phyloP scores from a whole-genome alignment of 75 land plant genomes.

The Sequoiadendron giganteum region DNA sequence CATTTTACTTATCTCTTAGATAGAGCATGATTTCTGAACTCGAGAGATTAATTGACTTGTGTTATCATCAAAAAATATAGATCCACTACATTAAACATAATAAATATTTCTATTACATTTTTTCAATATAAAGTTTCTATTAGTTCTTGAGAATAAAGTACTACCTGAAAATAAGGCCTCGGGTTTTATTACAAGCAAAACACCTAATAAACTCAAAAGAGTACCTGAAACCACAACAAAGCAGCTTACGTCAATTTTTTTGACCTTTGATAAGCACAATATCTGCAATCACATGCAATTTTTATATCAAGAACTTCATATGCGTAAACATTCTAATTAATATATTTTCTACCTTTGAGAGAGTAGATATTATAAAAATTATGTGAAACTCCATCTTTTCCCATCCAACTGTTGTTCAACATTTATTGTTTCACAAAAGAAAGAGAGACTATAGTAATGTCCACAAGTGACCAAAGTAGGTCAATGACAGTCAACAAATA shows the following conservation, averaged over 20 bases:
- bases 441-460: no score
- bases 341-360: not conserved
- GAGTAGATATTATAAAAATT: not conserved
- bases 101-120: not conserved
- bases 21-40: not conserved
- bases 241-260: not conserved
- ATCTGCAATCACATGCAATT: not conserved
- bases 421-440: no score
- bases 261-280: not conserved
- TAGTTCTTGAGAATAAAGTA: not conserved
- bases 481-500: no score
- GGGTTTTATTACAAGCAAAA: constrained; percentile 6
- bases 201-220: constrained; percentile 5
- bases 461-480: no score
- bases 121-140: not conserved
- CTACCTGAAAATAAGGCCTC: constrained; percentile 13
- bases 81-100: not conserved
- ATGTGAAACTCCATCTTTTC: not conserved
- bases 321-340: not conserved
- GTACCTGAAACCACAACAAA: constrained; percentile 5
- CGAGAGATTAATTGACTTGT: not conserved
- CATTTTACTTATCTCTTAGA: not conserved
- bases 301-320: not conserved
- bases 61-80: not conserved
- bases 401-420: not conserved